Evolutionary conservation across 768 basidiomycete species (phyloP), one percentile per base, ranked within the genome.

Genomic region (Rubroboletus satanas): DNA sequence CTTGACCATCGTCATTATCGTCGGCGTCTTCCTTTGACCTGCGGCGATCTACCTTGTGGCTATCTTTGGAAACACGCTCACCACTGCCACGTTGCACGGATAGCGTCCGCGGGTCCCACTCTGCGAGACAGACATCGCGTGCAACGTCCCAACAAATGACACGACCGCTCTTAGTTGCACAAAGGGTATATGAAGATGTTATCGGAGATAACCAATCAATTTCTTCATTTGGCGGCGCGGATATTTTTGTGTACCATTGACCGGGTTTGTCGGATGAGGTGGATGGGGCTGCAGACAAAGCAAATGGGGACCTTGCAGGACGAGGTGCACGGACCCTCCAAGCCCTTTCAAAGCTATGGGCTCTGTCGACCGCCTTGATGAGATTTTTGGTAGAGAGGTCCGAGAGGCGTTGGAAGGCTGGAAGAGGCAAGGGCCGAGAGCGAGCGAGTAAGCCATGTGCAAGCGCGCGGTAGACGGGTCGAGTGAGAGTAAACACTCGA

Each of bases 121-220:
- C 83, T 0, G 84, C 85, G 4, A 88, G 74, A 56, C 81, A 82
- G 15, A 67, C 64, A 47, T 88, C 83, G 4, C 76, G 75, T 49
- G 81, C 80, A 14, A 88, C 81, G 54, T 89, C 85, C 87, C 87
- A 88, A 60, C 87, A 88, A 15, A 88, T 82, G 18, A 89, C 84
- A 61, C 84, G 84, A 5, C 87, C 87, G 46, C 80, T 83, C 71
- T 87, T 87, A 0, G 87, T 88, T 1, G 85, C 84, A 61, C 85
- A 89, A n/a, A 89, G 79, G 4, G 82, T 87, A 62, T 88, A 88
- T 36, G 80, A 84, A 6, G 84, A 84, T 2, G 87, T 88, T 60
- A 89, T 87, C 17, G 87, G 85, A 3, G 85, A 86, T 6, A 89
- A 71, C 87, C 86, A 89, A 58, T 88, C 87, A 14, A 89, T 82